Base-by-base conservation (phyloP, 306 rosid species). In the Hippophae rhamnoides region DNA sequence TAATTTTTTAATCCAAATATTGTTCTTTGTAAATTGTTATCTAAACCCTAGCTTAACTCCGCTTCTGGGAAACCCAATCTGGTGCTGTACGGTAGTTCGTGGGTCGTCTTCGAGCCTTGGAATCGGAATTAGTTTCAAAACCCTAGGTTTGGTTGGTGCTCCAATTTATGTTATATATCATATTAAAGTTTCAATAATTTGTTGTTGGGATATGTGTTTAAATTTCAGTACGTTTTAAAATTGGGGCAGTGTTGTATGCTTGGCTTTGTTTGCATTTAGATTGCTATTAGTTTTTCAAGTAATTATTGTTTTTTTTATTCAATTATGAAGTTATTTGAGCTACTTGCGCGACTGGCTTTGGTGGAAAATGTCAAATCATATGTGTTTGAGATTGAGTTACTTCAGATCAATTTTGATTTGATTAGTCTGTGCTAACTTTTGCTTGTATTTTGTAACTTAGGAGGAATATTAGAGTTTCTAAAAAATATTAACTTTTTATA, bases 131-230 rank as follows among this genome's bases (percentile, higher is more conserved):
- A 69, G n/a, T 38, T 57, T 49, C 67, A 52, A 79, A 84, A 84
- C 94, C 94, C 90, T 84, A 90, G 81, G 56, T 78, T 58, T 49
- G 79, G 80, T 80, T 76, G 74, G 72, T 81, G 80, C 63, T 74
- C 45, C 61, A 27, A 76, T 63, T 75, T 67, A 57, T 56, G 69
- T 61, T 56, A 70, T 61, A 60, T 31, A 4, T 11, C 41, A 13
- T 18, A 10, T 59, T 75, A 60, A 68, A 63, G 86, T 80, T 77
- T 81, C 54, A 81, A 58, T 68, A 57, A 60, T 31, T 31, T 31
- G 2, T 31, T 31, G 38, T 31, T 31, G 4, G 38, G 38, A 31
- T 64, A 60, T 31, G 59, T 51, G 41, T 75, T 31, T 31, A 31
- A 31, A 31, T 31, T 31, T 74, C 12, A 43, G 8, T 10, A 13